Base-by-base conservation (phyloP, 306 rosid genomes). In the Hippophae tibetana region DNA sequence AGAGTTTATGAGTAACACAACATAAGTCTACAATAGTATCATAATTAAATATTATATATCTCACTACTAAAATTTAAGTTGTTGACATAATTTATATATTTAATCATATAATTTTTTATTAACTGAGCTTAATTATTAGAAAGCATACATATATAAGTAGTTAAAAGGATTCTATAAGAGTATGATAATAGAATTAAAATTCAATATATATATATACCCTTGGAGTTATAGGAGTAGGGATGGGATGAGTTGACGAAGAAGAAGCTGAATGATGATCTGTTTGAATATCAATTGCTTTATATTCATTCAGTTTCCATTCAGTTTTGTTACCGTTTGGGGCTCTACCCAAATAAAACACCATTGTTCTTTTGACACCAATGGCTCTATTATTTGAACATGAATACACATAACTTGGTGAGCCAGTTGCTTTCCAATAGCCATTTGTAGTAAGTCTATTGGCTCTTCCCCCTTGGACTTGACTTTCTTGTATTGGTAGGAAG, bases 221-320 rank as follows among this genome's bases (percentile, higher is more conserved):
- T 49, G 47, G 13, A 41, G 56, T 63, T 51, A n/a, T 41, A 7
- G 57, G 12, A 38, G 75, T 38, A 57, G 51, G 10, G 42, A 50
- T 10, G 6, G 69, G 0, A 11, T 31, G 18, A 7, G 45, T 50
- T 38, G 82, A 65, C 13, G 84, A 58, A 7, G 84, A 69, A 6
- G 72, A 44, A 9, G 54, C 52, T 3, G 2, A 60, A 11, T 42
- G 53, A 38, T 56, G 50, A 63, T 41, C 23, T 48, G 14, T 5
- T 5, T 69, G 56, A 13, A 23, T 47, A 43, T 76, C 57, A 42
- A 78, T 63, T 62, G 87, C 82, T 57, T 84, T 90, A 18, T 90
- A 90, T 65, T 90, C 98, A 3, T 90, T 90, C 92, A 90, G 87
- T 67, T 87, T 90, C 98, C 98, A 90, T n/a, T 85, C 86, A 2